Evolutionary conservation across 805 yeast genomes (phyloP).

Genomic region (Candida tammaniensis): DNA sequence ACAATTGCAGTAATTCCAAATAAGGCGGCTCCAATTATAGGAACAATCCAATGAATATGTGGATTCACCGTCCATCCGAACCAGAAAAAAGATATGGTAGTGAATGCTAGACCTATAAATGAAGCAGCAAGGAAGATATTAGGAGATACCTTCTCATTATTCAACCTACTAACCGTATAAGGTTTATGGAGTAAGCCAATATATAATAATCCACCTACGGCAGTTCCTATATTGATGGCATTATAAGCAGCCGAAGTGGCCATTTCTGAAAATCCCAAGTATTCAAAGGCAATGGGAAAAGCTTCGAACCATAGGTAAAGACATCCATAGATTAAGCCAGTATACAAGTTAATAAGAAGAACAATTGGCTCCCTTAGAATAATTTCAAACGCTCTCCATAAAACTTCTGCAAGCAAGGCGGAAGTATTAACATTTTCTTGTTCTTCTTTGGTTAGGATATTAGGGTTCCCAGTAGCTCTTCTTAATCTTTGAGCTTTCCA

Average conservation of each 20-base stretch:
- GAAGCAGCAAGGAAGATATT: constrained; percentile 40
- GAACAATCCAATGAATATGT: constrained; percentile 47
- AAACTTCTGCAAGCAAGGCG: constrained; percentile 21
- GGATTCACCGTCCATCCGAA: constrained; percentile 48
- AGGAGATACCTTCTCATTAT: constrained; percentile 27
- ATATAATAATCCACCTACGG: constrained; percentile 5
- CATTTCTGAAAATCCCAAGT: constrained; percentile 45
- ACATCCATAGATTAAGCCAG: constrained; percentile 51
- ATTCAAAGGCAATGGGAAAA: constrained; percentile 54
- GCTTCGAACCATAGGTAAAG: constrained; percentile 60
- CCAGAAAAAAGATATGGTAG: constrained; percentile 42
- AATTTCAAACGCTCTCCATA: constrained; percentile 50
- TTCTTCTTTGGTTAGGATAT: constrained; percentile 41
- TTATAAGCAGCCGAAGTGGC: constrained; percentile 36
- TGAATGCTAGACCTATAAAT: constrained; percentile 35
- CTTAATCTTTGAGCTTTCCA: constrained; percentile 50
- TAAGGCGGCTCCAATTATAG: constrained; percentile 42
- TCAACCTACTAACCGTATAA: constrained; percentile 2
- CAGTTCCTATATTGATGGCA: constrained; percentile 8
- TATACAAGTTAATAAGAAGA: constrained; percentile 49
- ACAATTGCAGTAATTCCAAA: constrained; percentile 39
- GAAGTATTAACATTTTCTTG: constrained; percentile 17
- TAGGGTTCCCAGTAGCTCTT: constrained; percentile 45
- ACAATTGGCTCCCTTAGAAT: constrained; percentile 55
- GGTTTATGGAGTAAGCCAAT: background rate